Base-by-base conservation (phyloP, 2,329 filamentous ascomycete species). In the Penicillium sumatraense region DNA sequence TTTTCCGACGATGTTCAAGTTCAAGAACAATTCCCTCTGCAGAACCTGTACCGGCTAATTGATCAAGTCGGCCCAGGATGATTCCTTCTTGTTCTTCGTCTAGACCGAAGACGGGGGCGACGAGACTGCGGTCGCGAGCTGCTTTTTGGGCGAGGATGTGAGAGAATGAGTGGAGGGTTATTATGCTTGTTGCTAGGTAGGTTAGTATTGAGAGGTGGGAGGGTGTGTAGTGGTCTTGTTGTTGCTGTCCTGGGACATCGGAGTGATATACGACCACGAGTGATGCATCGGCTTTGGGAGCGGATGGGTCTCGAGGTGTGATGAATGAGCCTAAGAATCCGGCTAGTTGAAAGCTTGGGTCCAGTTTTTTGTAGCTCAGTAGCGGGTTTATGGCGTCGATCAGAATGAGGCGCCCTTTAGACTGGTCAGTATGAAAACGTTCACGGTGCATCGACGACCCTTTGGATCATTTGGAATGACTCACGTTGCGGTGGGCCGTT, bases 121-220 rank as follows among this genome's bases (percentile, higher is more conserved):
- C 85, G 5, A 90, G 78, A 66, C 89, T 92, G 54, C 89, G 84
- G 72, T 95, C 87, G 9, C 83, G 82, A 3, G 93, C 92, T n/a
- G 82, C 83, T 70, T 91, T 91, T 33, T 84, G 82, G 26, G 87
- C 86, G 5, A 95, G 81, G 40, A 90, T 84, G 63, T 97, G 91
- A 7, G 85, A 78, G 35, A 97, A 82, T 13, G 86, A 89, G 35
- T 88, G 86, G 0, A 90, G 80, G 4, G 84, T 86, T 56, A 98
- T 81, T 50, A 98, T 84, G 3, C 91, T 88, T 3, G 95, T 99
- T n/a, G 93, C 90, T 54, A 97, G 86, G 74, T 96, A 96, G 42
- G 83, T 84, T 20, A 98, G 80, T 1, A 92, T 78, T 1, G 86
- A 86, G 11, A 96, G 80, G 0, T 91, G 86, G 24, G 85, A 77